Evolutionary conservation across 208 protist genomes (phyloP).

Genomic region (Wallacemonas rigidus): DNA sequence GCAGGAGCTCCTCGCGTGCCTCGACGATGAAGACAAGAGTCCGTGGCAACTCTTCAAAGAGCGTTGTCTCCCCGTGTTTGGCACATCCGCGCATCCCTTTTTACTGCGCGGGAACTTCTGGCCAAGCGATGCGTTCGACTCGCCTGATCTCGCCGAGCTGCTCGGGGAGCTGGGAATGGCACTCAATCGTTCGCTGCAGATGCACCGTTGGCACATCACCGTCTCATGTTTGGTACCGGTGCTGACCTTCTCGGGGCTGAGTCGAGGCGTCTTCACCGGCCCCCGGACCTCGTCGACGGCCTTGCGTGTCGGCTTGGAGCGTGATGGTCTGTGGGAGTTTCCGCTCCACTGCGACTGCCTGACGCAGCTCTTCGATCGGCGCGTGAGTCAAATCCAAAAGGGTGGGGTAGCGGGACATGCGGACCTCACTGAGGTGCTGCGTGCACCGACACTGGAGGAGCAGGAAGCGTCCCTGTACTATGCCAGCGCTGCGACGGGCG

Average conservation of each 20-base stretch:
- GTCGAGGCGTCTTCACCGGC: constrained; percentile 84
- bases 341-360: constrained; percentile 40
- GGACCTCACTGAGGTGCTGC: background rate
- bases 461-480: constrained; percentile 5
- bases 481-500: background rate
- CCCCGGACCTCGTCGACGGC: constrained; percentile 53
- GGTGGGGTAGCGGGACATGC: constrained; percentile 18
- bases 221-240: constrained; percentile 83
- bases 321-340: constrained; percentile 54
- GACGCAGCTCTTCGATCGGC: constrained; percentile 19
- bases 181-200: constrained; percentile 78
- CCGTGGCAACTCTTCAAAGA: constrained; percentile 90
- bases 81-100: constrained; percentile 74
- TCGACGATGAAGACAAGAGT: constrained; percentile 85
- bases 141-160: constrained; percentile 68
- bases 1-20: constrained; percentile 49
- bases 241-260: constrained; percentile 77
- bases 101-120: constrained; percentile 90
- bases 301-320: constrained; percentile 67
- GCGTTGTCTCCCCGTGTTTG: constrained; percentile 78
- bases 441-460: background rate
- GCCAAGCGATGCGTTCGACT: constrained; percentile 83
- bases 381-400: constrained; percentile 35
- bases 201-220: constrained; percentile 88
- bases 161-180: constrained; percentile 77